Conservation (phyloP, 148 eudicot species). For the Limonium bicolor region DNA sequence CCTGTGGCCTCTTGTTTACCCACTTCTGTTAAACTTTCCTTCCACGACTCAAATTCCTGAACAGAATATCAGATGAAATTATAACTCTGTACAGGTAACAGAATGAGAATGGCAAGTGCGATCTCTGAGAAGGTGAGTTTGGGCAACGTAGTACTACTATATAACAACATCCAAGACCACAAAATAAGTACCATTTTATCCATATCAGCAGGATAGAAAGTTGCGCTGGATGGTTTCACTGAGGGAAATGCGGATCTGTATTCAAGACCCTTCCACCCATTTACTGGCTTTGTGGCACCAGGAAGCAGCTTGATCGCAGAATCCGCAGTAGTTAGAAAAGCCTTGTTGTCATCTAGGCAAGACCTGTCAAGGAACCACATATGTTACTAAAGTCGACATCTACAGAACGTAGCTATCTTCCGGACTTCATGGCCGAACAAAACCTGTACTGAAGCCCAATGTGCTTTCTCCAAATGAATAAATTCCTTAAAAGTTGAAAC, state of each 20-base stretch:
- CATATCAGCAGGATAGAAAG: slow-evolving; percentile 93
- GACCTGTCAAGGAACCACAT: slow-evolving; percentile 46
- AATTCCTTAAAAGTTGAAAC: background rate
- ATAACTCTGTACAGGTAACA: too few species aligned
- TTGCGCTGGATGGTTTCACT: slow-evolving; percentile 68
- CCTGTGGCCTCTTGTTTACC: slow-evolving; percentile 65
- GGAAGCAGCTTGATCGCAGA: slow-evolving; percentile 55
- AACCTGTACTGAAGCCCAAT: too few species aligned
- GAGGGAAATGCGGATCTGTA: slow-evolving; percentile 73
- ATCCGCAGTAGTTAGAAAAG: slow-evolving; percentile 84
- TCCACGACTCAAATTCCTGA: slow-evolving; percentile 91
- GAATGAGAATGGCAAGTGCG: too few species aligned
- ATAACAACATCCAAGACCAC: background rate
- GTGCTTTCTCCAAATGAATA: background rate
- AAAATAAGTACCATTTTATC: slow-evolving; percentile 51
- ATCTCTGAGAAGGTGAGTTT: too few species aligned
- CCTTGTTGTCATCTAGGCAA: slow-evolving; percentile 61
- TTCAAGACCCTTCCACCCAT: slow-evolving; percentile 85
- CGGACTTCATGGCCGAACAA: background rate
- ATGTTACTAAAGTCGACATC: background rate
- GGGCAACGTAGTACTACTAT: too few species aligned
- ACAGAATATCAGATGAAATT: too few species aligned
- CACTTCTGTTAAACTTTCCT: slow-evolving; percentile 49
- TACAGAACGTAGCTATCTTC: background rate
- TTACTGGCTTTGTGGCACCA: slow-evolving; percentile 47